Conservation (phyloP, 768 basidiomycete species). For the Russula virescens region DNA sequence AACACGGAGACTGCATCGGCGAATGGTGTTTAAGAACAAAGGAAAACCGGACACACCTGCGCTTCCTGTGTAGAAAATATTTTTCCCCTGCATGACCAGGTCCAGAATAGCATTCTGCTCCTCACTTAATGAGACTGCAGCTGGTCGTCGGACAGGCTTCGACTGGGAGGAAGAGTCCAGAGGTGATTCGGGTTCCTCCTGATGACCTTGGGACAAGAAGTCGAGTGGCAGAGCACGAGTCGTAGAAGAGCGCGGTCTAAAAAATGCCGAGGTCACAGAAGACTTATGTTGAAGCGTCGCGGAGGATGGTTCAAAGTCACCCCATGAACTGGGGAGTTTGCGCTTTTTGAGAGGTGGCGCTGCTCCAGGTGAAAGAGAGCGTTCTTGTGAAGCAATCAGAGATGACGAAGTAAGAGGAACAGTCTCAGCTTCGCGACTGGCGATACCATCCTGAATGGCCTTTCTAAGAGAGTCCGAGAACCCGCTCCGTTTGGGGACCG, state of each 20-base stretch:
- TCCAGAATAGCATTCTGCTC: slow-evolving; percentile 84
- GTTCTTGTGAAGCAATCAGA: slow-evolving; percentile 25
- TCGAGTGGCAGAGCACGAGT: slow-evolving; percentile 1
- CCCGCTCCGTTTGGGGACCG: slow-evolving; percentile 36
- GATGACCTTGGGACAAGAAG: slow-evolving; percentile 14
- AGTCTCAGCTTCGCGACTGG: slow-evolving; percentile 17
- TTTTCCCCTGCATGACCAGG: slow-evolving; percentile 66
- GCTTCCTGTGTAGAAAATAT: slow-evolving; percentile 94
- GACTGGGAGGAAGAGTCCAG: slow-evolving; percentile 10
- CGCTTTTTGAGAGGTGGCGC: slow-evolving; percentile 14
- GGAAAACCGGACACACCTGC: slow-evolving; percentile 57
- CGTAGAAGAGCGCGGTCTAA: not conserved
- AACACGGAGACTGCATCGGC: not conserved
- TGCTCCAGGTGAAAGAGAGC: slow-evolving; percentile 19
- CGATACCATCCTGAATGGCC: slow-evolving; percentile 23
- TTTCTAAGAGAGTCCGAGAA: slow-evolving; percentile 23
- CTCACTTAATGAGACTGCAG: slow-evolving; percentile 61
- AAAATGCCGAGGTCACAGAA: slow-evolving; percentile 2
- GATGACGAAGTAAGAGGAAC: slow-evolving; percentile 9
- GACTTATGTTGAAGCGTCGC: not conserved
- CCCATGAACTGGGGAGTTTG: slow-evolving; percentile 22
- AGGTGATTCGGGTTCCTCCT: slow-evolving; percentile 16
- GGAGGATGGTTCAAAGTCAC: not conserved
- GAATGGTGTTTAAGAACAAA: slow-evolving; percentile 5
- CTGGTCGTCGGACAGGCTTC: slow-evolving; percentile 26